phyloP scores from a whole-genome alignment of 2,329 filamentous ascomycete species.

The Cercospora sp. region DNA sequence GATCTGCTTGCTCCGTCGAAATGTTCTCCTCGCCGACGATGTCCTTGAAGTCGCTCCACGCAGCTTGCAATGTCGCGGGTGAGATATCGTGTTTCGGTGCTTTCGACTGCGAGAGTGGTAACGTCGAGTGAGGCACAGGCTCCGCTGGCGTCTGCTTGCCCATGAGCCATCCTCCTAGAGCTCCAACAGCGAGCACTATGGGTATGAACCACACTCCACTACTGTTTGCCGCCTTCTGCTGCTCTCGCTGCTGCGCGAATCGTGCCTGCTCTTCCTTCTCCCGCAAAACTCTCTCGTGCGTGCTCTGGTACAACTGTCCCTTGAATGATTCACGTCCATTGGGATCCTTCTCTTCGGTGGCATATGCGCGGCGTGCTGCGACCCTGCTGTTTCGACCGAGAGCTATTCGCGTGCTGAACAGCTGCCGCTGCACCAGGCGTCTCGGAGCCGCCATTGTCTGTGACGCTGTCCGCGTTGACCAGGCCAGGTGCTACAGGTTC shows the following conservation, averaged over 20 bases:
- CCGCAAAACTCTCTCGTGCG: slow-evolving; percentile 57
- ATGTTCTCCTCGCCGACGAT: slow-evolving; percentile 65
- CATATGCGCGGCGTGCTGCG: slow-evolving; percentile 39
- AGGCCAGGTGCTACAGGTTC: neutral
- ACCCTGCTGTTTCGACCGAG: slow-evolving; percentile 9
- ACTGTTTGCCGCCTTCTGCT: slow-evolving; percentile 34
- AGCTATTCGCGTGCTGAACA: slow-evolving; percentile 17
- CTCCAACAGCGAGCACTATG: slow-evolving; percentile 52
- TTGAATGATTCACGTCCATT: slow-evolving; percentile 54
- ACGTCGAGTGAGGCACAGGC: slow-evolving; percentile 56
- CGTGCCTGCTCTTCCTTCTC: slow-evolving; percentile 59
- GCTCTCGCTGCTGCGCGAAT: slow-evolving; percentile 45
- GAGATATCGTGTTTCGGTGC: slow-evolving; percentile 58
- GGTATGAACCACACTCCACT: slow-evolving; percentile 37
- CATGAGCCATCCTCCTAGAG: slow-evolving; percentile 57
- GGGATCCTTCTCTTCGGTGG: slow-evolving; percentile 41
- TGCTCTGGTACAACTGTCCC: slow-evolving; percentile 63
- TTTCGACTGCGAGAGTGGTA: slow-evolving; percentile 51
- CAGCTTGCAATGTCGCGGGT: slow-evolving; percentile 61
- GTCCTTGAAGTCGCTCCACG: slow-evolving; percentile 63
- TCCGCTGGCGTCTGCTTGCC: slow-evolving; percentile 52
- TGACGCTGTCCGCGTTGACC: neutral
- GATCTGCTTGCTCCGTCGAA: slow-evolving; percentile 57
- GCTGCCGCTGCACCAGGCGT: slow-evolving; percentile 25
- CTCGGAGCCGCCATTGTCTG: slow-evolving; percentile 39